Evolutionary conservation across 495 filamentous ascomycete species (phyloP), one percentile per base, ranked within the genome.

Genomic region (Aspergillus saccharolyticus): DNA sequence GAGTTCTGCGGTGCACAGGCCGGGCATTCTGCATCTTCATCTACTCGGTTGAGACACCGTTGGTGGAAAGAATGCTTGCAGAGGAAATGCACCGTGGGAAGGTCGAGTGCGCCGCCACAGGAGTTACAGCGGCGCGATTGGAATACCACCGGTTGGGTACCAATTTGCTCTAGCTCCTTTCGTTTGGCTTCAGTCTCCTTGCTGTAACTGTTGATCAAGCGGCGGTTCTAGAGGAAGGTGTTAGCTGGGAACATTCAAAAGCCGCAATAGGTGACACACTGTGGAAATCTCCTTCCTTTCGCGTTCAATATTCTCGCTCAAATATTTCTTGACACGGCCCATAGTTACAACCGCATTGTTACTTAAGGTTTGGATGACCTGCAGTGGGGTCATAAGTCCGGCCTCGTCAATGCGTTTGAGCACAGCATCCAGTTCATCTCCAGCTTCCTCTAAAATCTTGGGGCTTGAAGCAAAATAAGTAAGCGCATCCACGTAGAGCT

Each of bases 31-130:
- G 83, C 80, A 22, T 84, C 82, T 18, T 86, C 85, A 45, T 83
- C 86, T 43, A 79, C 78, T 21, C 76, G 78, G 56, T 86, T 83
- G 51, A 95, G 77, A 72, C 90, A 96, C 24, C 89, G 80, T 71
- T 95, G 88, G 68, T 98, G 94, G 78, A 96, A 98, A 45, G 85
- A 90, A 68, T 98, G 94, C 68, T 91, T 94, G 79, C 94, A 98
- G 62, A 97, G 72, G 70, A 97, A 98, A 70, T 98, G 94, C 46
- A 97, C 91, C 0, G 83, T 87, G 3, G 94, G 94, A 39, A 97
- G 75, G 61, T 96, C 90, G 22, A 97, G 78, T 47, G 79, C 77
- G 49, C 80, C 74, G 17, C 83, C 82, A 65, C 94, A 98, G 42
- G 86, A 83, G 42, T 85, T 84, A 66, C 94, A 98, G 15, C 95